Evolutionary conservation across 306 rosid genomes (phyloP).

Genomic region (Styphnolobium japonicum): DNA sequence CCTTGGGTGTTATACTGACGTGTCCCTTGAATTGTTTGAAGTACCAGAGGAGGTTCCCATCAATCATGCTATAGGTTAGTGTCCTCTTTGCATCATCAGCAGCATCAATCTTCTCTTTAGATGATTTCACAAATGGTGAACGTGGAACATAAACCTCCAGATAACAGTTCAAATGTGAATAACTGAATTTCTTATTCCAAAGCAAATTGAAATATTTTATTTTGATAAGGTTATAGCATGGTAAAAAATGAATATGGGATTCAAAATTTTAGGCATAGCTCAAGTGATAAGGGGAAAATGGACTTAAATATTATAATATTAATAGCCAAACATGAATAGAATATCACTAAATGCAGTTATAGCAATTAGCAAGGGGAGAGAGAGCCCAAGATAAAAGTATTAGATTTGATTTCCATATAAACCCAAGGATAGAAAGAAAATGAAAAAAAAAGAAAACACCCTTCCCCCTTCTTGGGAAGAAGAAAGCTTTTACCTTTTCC

Average conservation of each 20-base stretch:
- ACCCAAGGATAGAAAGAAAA: not conserved
- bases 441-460: not conserved
- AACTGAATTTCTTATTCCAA: not conserved
- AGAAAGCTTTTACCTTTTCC: conserved; percentile 51
- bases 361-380: too few relatives aligned
- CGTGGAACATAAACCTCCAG: conserved; percentile 31
- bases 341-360: too few relatives aligned
- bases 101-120: conserved; percentile 55
- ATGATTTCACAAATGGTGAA: conserved; percentile 55
- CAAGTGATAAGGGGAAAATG: not conserved
- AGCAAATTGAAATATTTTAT: not conserved
- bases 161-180: not conserved
- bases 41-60: conserved; percentile 76
- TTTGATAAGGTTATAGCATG: not conserved
- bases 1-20: conserved; percentile 43
- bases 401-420: too few relatives aligned
- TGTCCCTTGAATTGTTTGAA: conserved; percentile 61
- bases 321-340: too few relatives aligned
- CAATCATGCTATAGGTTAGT: conserved; percentile 46
- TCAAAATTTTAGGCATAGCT: not conserved
- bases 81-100: conserved; percentile 60
- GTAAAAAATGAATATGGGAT: not conserved
- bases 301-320: too few relatives aligned
- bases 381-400: too few relatives aligned
- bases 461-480: not conserved